Evolutionary conservation across 108 stramenopile species (phyloP).

Genomic region (Epithemia pelagica): DNA sequence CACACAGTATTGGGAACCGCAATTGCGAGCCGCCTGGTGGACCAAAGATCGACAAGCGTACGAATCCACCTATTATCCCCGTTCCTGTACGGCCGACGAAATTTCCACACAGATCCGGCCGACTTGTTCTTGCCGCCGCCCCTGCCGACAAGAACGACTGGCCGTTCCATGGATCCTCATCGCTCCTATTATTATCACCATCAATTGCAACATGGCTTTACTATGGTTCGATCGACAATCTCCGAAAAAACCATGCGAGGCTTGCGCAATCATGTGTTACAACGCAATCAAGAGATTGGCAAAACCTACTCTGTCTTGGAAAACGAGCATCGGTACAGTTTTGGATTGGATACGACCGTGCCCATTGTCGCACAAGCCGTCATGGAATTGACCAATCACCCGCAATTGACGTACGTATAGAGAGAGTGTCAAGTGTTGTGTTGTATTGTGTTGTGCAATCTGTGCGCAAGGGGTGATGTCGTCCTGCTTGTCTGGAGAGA

Average conservation of each 20-base stretch:
- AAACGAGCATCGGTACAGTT: slow-evolving; percentile 39
- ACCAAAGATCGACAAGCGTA: background rate
- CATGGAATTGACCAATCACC: slow-evolving; percentile 29
- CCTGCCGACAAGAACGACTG: slow-evolving; percentile 10
- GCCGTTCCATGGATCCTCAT: slow-evolving; percentile 3
- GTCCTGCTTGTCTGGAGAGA: slow-evolving; percentile 40
- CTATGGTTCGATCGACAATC: slow-evolving; percentile 39
- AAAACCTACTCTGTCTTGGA: slow-evolving; percentile 33
- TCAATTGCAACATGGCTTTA: slow-evolving; percentile 42
- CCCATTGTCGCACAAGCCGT: slow-evolving; percentile 8
- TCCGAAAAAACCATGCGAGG: slow-evolving; percentile 24
- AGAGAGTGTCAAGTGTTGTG: background rate
- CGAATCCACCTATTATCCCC: slow-evolving; percentile 47
- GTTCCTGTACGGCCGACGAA: slow-evolving; percentile 34
- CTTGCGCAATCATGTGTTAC: slow-evolving; percentile 33
- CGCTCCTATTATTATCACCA: slow-evolving; percentile 15
- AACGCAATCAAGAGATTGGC: slow-evolving; percentile 19
- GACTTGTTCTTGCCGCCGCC: slow-evolving; percentile 25
- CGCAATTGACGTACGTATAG: slow-evolving; percentile 11
- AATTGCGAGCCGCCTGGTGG: background rate
- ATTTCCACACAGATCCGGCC: slow-evolving; percentile 29
- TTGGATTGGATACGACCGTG: slow-evolving; percentile 18
- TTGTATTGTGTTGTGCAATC: background rate
- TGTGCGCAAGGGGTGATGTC: slow-evolving; percentile 7
- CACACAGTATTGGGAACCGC: slow-evolving; percentile 1